Base-by-base conservation (phyloP, 345 rosid genomes). In the Gynandropsis gynandra region DNA sequence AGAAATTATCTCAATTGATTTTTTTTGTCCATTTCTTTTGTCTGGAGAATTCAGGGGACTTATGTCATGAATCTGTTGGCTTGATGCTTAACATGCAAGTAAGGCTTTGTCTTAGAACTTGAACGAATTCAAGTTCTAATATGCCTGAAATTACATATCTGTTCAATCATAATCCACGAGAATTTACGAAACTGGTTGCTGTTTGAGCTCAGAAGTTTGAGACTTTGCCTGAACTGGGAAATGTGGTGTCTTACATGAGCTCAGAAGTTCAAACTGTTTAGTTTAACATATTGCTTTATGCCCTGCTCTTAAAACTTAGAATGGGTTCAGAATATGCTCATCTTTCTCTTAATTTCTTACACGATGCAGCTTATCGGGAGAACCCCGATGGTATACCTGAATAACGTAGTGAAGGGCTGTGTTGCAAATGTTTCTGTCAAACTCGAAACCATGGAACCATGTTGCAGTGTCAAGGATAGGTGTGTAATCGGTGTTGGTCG, bases 401-500 rank as follows among this genome's bases (percentile, higher is more conserved):
- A 90, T 68, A 84, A 77, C n/a, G 69, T 87, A 16, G 77, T 83
- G 18, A 89, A 84, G 27, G 95, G 92, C 14, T 87, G 80, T 48
- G 87, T 69, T 0, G 92, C 96, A 3, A 80, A 65, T 7, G 63
- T 90, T 53, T 95, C 98, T 35, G 98, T 95, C 56, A 90, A 90
- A 72, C 95, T 90, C 32, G 98, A 90, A 72, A 80, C 68, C 61
- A 76, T 90, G 89, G 95, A 83, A 66, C 98, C 98, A 29, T 72
- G 85, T 41, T 82, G 80, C 72, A 87, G 95, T 73, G 92, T 90
- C 50, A 90, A 90, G 76, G 95, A 90, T 63, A 84, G 96, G 95
- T 74, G 54, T 52, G 54, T 52, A 19, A 50, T 18, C 16, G 9
- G 15, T 61, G 31, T 56, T 15, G 29, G 37, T 49, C 53, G 0